phyloP scores from a whole-genome alignment of 1,139 yeast species.

The Candida mesenterica region DNA sequence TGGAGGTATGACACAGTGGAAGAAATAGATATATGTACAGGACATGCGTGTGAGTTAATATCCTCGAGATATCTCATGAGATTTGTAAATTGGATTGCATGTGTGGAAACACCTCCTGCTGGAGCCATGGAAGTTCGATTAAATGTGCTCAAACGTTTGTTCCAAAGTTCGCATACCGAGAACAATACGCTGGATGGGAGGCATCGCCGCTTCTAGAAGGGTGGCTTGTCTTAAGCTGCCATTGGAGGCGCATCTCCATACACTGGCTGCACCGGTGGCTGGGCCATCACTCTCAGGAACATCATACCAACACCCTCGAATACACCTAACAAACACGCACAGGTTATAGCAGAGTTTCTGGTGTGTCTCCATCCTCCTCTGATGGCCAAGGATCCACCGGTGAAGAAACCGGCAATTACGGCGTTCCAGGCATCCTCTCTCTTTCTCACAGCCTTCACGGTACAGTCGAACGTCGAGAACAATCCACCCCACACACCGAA shows the following conservation, averaged over 20 bases:
- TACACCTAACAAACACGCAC: conserved; percentile 95
- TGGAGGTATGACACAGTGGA: conserved; percentile 1
- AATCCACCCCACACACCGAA: conserved; percentile 99
- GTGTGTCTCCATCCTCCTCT: conserved; percentile 99
- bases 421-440: conserved; percentile 99
- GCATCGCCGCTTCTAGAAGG: no score
- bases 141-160: no score
- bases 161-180: no score
- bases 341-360: conserved; percentile 93
- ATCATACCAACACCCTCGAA: conserved; percentile 98
- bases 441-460: conserved; percentile 91
- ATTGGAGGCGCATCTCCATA: conserved; percentile 46
- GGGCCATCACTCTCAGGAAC: conserved; percentile 89
- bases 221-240: conserved; percentile 1
- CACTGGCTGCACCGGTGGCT: conserved; percentile 79
- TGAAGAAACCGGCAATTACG: conserved; percentile 95
- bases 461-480: conserved; percentile 92
- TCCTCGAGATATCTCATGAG: conserved; percentile 1
- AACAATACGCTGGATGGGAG: no score
- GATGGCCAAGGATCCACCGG: conserved; percentile 96
- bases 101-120: no score
- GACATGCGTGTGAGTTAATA: conserved; percentile 1
- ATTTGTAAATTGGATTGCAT: background rate
- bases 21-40: conserved; percentile 2
- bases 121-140: no score